Evolutionary conservation across 192 early-diverging fungal species (phyloP).

Genomic region (Backusella macrospora): DNA sequence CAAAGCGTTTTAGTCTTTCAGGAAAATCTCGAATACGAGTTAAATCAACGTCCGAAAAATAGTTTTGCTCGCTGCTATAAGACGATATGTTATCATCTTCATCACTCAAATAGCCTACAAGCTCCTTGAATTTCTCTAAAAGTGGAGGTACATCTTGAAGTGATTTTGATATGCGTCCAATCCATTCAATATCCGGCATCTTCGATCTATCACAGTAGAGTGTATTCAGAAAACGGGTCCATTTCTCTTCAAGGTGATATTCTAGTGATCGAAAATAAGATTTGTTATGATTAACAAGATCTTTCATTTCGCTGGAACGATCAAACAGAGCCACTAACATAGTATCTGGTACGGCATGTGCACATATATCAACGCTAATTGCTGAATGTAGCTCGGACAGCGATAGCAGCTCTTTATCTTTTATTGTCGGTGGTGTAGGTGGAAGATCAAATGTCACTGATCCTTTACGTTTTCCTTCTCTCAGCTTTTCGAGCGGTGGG

Average conservation of each 20-base stretch:
- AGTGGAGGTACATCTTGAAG: slow-evolving; percentile 26
- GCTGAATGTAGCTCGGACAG: not conserved
- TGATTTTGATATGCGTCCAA: slow-evolving; percentile 18
- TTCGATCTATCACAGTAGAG: slow-evolving; percentile 32
- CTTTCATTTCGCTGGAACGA: slow-evolving; percentile 42
- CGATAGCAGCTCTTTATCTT: not conserved
- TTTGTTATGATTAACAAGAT: slow-evolving; percentile 34
- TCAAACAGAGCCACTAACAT: slow-evolving; percentile 43
- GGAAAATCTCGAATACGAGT: slow-evolving; percentile 35
- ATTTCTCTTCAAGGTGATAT: slow-evolving; percentile 23
- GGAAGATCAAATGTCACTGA: slow-evolving; percentile 42
- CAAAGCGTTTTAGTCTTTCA: slow-evolving; percentile 8
- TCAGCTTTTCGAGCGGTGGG: slow-evolving; percentile 20
- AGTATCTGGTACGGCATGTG: slow-evolving; percentile 35
- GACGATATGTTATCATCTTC: slow-evolving; percentile 17
- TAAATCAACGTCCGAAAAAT: slow-evolving; percentile 31
- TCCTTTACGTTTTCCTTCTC: slow-evolving; percentile 21
- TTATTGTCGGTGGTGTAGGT: not conserved
- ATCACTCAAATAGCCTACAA: slow-evolving; percentile 43
- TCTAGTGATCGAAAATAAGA: slow-evolving; percentile 36
- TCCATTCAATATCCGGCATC: slow-evolving; percentile 39
- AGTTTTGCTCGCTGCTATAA: slow-evolving; percentile 11
- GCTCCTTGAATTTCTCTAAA: slow-evolving; percentile 42
- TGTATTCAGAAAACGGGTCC: slow-evolving; percentile 36
- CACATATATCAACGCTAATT: slow-evolving; percentile 29